Evolutionary conservation across 495 filamentous ascomycete species (phyloP).

Genomic region (Mycothermus thermophilus): DNA sequence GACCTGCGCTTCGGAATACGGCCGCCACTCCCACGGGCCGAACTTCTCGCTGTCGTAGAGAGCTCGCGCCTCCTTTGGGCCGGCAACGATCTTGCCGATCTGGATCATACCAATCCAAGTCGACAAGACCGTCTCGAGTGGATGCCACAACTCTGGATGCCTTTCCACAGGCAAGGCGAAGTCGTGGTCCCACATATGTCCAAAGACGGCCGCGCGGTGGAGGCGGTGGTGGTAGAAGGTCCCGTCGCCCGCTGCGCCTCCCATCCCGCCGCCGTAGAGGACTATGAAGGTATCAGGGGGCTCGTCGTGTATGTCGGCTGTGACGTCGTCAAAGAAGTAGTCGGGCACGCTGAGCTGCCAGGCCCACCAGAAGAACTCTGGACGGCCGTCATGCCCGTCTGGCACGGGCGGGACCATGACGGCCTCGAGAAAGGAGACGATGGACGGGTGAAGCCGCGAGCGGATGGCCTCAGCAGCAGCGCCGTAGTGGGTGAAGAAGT

Average conservation of each 20-base stretch:
- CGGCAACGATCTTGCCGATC: constrained; percentile 2
- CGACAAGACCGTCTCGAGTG: constrained; percentile 1
- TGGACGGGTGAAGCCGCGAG: neutral
- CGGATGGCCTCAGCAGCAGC: constrained; percentile 1
- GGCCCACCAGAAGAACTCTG: neutral
- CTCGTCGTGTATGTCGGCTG: neutral
- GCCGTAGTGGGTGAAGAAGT: neutral
- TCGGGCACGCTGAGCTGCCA: neutral
- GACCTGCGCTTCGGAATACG: constrained; percentile 1
- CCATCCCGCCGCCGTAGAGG: neutral
- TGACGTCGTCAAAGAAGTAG: neutral
- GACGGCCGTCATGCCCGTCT: too few species aligned
- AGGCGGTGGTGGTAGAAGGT: neutral
- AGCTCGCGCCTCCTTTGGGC: neutral
- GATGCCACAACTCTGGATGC: neutral
- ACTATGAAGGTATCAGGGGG: neutral
- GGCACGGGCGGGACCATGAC: neutral
- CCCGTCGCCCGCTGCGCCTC: neutral
- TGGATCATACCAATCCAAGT: neutral
- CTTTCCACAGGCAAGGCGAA: neutral
- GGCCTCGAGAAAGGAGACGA: neutral
- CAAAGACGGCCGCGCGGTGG: neutral
- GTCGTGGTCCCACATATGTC: neutral
- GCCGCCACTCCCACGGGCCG: constrained; percentile 3
- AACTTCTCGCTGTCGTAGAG: constrained; percentile 1